These are phyloP conservation scores for Ustilago esculenta DNA, from an alignment of 1,284 basidiomycete species.

Conservation along the genomic window DNA sequence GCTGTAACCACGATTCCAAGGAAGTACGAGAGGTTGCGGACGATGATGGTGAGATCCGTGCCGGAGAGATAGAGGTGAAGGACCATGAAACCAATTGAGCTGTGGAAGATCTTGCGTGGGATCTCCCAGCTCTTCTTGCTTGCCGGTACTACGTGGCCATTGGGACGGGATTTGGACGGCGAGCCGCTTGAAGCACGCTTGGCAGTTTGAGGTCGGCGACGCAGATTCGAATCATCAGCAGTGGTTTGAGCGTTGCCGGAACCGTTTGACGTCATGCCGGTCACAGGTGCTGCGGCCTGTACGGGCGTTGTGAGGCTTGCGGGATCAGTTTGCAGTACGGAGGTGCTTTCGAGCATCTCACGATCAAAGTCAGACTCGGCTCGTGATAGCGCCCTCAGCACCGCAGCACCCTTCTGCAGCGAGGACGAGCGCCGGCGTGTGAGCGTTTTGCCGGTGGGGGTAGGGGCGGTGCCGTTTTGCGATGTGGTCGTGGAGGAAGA, in stretches of 20 bases:
- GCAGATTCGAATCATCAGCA: slow-evolving; percentile 5
- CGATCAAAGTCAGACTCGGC: slow-evolving; percentile 54
- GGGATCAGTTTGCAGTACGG: slow-evolving; percentile 14
- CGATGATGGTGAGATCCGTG: slow-evolving; percentile 71
- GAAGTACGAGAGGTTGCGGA: slow-evolving; percentile 75
- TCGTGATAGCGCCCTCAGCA: slow-evolving; percentile 58
- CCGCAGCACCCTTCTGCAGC: slow-evolving; percentile 62
- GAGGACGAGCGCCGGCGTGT: slow-evolving; percentile 57
- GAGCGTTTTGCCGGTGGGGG: slow-evolving; percentile 10
- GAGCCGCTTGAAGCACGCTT: slow-evolving; percentile 15
- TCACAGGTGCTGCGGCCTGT: slow-evolving; percentile 2
- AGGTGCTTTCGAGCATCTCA: slow-evolving; percentile 31
- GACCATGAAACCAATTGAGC: slow-evolving; percentile 88
- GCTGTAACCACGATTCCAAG: slow-evolving; percentile 78
- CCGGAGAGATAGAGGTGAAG: slow-evolving; percentile 75
- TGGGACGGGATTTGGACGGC: slow-evolving; percentile 8
- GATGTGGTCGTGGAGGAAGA: slow-evolving; percentile 1
- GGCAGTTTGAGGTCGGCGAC: slow-evolving; percentile 22
- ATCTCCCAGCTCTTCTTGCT: slow-evolving; percentile 73
- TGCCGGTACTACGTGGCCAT: slow-evolving; percentile 10
- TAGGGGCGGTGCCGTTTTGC: slow-evolving; percentile 2
- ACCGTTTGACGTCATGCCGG: slow-evolving; percentile 11
- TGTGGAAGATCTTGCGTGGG: slow-evolving; percentile 88
- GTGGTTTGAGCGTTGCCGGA: not conserved
- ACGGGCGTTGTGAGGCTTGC: slow-evolving; percentile 18